phyloP scores from a whole-genome alignment of 2,329 filamentous ascomycete species.

The Clarireedia monteithiana region DNA sequence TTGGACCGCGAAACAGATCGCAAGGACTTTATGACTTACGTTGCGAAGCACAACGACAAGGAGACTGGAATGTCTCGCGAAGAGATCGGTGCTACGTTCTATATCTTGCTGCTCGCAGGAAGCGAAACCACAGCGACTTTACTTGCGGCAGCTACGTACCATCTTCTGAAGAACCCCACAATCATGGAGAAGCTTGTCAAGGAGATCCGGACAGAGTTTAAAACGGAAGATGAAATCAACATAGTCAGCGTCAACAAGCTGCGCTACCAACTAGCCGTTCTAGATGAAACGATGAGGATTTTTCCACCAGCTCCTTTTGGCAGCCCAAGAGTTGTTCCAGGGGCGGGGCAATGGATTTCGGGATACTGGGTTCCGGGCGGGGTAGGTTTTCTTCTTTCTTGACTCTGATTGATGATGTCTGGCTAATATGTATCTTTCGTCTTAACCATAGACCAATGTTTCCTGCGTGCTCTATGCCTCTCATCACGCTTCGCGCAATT shows the following conservation, averaged over 20 bases:
- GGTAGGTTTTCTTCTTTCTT: not conserved
- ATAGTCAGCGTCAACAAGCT: conserved; percentile 14
- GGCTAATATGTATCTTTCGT: not conserved
- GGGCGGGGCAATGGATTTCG: not conserved
- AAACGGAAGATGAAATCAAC: conserved; percentile 32
- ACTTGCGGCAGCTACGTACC: conserved; percentile 12
- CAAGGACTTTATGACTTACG: conserved; percentile 30
- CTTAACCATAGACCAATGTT: conserved; percentile 6
- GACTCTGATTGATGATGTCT: not conserved
- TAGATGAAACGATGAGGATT: conserved; percentile 8
- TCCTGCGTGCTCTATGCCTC: not conserved
- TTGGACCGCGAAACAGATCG: conserved; percentile 20
- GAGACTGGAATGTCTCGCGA: conserved; percentile 14
- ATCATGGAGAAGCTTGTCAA: conserved; percentile 27
- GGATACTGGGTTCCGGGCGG: conserved; percentile 9
- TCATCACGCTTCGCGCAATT: conserved; percentile 3
- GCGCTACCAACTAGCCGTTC: not conserved
- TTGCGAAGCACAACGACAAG: conserved; percentile 15
- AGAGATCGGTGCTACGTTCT: conserved; percentile 8
- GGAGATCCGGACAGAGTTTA: conserved; percentile 36
- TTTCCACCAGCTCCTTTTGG: conserved; percentile 2
- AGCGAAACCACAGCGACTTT: conserved; percentile 14
- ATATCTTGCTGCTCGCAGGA: conserved; percentile 10
- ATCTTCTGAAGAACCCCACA: conserved; percentile 27
- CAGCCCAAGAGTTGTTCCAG: not conserved